Percentiles rank a stretch among this genome's conserved stretches.
Conservation (phyloP, 495 filamentous ascomycete genomes). For the Eremomyces bilateralis region DNA sequence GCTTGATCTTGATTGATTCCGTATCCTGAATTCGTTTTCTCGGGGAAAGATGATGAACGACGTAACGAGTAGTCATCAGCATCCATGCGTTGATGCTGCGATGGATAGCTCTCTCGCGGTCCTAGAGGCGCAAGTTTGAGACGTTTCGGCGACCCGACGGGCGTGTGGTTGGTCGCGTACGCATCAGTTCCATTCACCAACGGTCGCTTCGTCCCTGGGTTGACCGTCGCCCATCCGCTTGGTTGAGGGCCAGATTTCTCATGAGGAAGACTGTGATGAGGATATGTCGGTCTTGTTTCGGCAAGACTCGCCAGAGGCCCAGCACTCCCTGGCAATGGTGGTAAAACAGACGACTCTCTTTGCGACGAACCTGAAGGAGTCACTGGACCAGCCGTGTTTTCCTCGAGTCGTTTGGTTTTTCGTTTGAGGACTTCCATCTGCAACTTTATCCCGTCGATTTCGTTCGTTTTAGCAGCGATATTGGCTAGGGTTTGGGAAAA, state of each 20-base stretch:
- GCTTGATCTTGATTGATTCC: constrained; percentile 11
- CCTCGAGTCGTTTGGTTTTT: constrained; percentile 17
- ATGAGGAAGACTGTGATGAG: constrained; percentile 5
- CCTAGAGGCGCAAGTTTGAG: constrained; percentile 17
- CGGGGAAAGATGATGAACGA: constrained; percentile 4
- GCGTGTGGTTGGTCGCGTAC: constrained; percentile 3
- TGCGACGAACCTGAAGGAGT: not conserved
- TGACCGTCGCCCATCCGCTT: constrained; percentile 14
- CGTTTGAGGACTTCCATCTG: constrained; percentile 18
- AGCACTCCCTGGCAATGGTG: not conserved
- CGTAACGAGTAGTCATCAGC: constrained; percentile 1
- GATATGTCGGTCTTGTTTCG: constrained; percentile 5
- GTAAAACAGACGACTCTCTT: not conserved
- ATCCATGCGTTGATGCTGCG: not conserved
- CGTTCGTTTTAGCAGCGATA: constrained; percentile 14
- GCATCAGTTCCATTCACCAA: constrained; percentile 5
- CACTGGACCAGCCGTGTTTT: constrained; percentile 4
- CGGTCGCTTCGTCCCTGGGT: constrained; percentile 10
- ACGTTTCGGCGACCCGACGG: constrained; percentile 17
- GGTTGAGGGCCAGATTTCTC: not conserved
- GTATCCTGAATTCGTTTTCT: constrained; percentile 7
- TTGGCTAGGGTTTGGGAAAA: constrained; percentile 9
- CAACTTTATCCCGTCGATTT: constrained; percentile 19
- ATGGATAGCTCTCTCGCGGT: constrained; percentile 7
- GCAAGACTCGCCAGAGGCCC: not conserved